A percentile compares a stretch with the other conserved stretches of the same genome.
Evolutionary conservation across 345 rosid genomes (phyloP).

Genomic region (Euclidium syriacum): DNA sequence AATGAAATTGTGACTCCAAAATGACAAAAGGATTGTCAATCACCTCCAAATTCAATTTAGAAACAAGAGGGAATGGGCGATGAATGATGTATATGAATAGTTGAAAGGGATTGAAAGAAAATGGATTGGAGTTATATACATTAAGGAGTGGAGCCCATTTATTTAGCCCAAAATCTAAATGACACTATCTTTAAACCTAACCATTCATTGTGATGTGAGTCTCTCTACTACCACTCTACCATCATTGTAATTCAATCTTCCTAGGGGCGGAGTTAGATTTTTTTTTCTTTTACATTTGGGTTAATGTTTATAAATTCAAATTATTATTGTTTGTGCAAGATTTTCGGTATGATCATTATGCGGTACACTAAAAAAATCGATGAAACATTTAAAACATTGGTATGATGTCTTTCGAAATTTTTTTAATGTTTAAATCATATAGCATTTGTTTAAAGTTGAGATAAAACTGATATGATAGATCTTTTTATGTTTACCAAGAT

Average conservation of each 20-base stretch:
- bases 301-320: neutral
- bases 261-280: conserved; percentile 7
- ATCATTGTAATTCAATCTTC: neutral
- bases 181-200: conserved; percentile 11
- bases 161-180: conserved; percentile 19
- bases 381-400: too few species aligned
- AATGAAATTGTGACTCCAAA: neutral
- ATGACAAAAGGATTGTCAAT: neutral
- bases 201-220: conserved; percentile 28
- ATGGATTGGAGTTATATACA: conserved; percentile 17
- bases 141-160: conserved; percentile 27
- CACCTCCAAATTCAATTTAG: conserved; percentile 8
- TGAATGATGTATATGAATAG: neutral
- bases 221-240: conserved; percentile 8
- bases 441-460: too few species aligned
- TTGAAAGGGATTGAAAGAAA: conserved; percentile 17
- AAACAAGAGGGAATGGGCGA: conserved; percentile 30
- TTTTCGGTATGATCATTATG: too few species aligned
- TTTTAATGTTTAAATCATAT: too few species aligned
- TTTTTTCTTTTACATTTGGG: neutral
- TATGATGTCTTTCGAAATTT: too few species aligned
- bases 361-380: too few species aligned
- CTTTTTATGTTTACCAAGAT: too few species aligned
- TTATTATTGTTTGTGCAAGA: too few species aligned
- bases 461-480: too few species aligned